Base-by-base conservation (phyloP, 139 green algal species). In the Nannochloris sp. region DNA sequence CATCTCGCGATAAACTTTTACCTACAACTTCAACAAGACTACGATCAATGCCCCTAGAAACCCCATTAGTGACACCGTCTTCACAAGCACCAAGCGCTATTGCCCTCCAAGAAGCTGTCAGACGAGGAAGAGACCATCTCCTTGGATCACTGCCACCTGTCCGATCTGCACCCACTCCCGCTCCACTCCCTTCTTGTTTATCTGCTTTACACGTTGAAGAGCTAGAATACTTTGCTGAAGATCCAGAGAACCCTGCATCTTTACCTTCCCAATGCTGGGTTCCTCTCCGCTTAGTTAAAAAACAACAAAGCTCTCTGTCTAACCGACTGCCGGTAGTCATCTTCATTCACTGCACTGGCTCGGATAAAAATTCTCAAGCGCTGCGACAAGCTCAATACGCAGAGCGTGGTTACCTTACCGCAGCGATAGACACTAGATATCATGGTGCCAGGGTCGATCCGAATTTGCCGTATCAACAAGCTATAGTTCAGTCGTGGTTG, bases 241-340 rank as follows among this genome's bases (percentile, higher is more conserved):
- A n/a, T n/a, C n/a, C n/a, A n/a, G n/a, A n/a, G n/a, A n/a, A n/a
- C n/a, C n/a, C n/a, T n/a, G n/a, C n/a, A n/a, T n/a, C n/a, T n/a
- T n/a, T n/a, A n/a, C n/a, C n/a, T n/a, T 3, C 23, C 14, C 79
- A 87, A 37, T 68, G 67, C 32, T 87, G 80, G 80, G 67, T 87
- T 30, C 81, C 81, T 7, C 36, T 87, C 35, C 59, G 79, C 1
- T 54, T 82, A 9, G 42, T 79, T 5, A 70, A 61, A 57, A 37
- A 31, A 27, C n/a, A 36, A 19, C 8, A 30, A 36, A 24, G 29
- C 46, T 14, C n/a, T 23, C 9, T 14, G 6, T 4, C 15, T 46
- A 3, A 2, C 19, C 58, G 13, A n/a, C 60, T 33, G 30, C 76
- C 76, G 2, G 58, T 58, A 1, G 67, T 77, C 6, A 44, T 83